Conservation (phyloP, 257 asterid genomes). For the Hygrophila difformis region DNA sequence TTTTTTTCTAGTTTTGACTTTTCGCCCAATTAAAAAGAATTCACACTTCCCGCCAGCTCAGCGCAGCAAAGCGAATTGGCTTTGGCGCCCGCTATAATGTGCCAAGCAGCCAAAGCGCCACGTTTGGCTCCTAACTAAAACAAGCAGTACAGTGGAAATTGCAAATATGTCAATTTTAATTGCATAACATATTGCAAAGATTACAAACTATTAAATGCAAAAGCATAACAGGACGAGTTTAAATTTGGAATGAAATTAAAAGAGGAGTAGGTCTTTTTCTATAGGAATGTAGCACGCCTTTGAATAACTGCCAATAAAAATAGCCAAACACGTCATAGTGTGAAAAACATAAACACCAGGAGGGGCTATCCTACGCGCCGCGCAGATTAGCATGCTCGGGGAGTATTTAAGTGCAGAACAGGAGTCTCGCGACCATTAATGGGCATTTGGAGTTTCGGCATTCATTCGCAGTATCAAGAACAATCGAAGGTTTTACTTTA, state of each 20-base stretch:
- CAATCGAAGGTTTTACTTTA: background rate
- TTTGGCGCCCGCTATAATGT: constrained; percentile 9
- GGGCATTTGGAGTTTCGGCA: background rate
- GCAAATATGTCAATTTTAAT: background rate
- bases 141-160: background rate
- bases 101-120: background rate
- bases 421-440: background rate
- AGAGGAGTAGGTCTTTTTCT: background rate
- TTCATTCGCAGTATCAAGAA: constrained; percentile 4
- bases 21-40: background rate
- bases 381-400: constrained; percentile 10
- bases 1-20: background rate
- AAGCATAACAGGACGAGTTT: too few species aligned
- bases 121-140: constrained; percentile 1
- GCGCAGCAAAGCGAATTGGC: background rate
- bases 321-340: constrained; percentile 4
- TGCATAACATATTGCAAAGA: too few species aligned
- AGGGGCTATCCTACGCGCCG: constrained; percentile 4
- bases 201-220: too few species aligned
- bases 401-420: background rate
- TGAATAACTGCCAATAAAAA: background rate
- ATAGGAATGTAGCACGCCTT: too few species aligned
- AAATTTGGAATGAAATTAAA: too few species aligned
- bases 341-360: constrained; percentile 6
- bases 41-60: constrained; percentile 26